Base-by-base conservation (phyloP, 2,329 filamentous ascomycete species). In the Neofusicoccum laricinum region DNA sequence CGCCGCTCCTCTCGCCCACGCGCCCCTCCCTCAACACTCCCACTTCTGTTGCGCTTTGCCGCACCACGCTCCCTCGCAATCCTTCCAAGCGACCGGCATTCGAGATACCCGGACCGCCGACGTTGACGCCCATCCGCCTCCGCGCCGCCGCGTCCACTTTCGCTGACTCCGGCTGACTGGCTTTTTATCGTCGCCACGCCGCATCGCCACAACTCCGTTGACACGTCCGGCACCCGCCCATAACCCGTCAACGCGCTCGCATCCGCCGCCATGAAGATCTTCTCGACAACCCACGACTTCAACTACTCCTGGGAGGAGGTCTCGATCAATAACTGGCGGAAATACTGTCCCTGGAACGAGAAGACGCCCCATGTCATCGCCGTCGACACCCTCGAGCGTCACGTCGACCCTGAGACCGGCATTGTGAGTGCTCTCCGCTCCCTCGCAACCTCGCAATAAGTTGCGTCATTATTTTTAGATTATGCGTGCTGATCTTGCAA, bases 231-330 rank as follows among this genome's bases (percentile, higher is more conserved):
- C 61, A 21, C 14, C 32, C 48, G 15, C 45, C 19, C 62, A 62
- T 71, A 80, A 66, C 61, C 21, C 53, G 19, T 25, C 53, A 17
- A 30, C 53, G 17, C 38, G 17, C 17, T 1, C 36, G n/a, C 12
- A 2, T 4, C 38, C 21, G 14, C 53, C 38, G 49, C 25, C 10
- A 98, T 99, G 95, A 97, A 96, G 85, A 91, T 98, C 80, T 98
- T 98, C 75, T 91, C 92, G 71, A 96, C 92, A 73, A 83, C 84
- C 43, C 91, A 92, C 79, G 93, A 92, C 67, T 99, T 96, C 81
- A 86, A 97, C 82, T 99, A 99, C 84, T 96, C 94, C 50, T 99
- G 95, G 95, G 92, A 97, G 74, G 94, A 98, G 79, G 95, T 99
- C 40, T 97, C 93, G 30, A 93, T 92, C 14, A 93, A 91, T 76